Base-by-base conservation (phyloP, 208 protist species). In the Entamoeba moshkovskii region DNA sequence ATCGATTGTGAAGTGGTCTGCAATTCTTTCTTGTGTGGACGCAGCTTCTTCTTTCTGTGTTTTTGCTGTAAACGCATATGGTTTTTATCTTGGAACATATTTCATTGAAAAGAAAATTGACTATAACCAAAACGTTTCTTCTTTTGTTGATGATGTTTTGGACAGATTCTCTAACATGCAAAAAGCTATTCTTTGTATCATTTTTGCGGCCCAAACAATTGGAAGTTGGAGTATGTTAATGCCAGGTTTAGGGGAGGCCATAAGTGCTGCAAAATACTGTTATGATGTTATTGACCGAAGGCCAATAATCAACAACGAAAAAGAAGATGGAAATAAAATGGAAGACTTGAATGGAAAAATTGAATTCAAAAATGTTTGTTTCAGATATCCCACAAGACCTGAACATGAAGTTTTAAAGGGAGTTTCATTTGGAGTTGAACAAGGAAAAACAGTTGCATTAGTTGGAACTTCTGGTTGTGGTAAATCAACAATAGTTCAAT, bases 381-480 rank as follows among this genome's bases (percentile, higher is more conserved):
- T 91, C 42, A 91, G 33, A 91, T 91, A 91, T 45, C 66, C 66
- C 1, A 91, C 25, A 45, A 73, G 59, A 73, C 16, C 66, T 46
- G 42, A 91, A 3, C 18, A 46, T 13, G 13, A 33, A 38, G 59
- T 73, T 29, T 73, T 73, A 16, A 73, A 33, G 22, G 59, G 59
- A n/a, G 22, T 73, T 38, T 73, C 59, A 73, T 38, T 33, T 3
- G 18, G 5, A 33, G n/a, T 29, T 6, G 59, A 73, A 73, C 59
- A 22, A 22, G 97, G 98, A 0, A 97, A 95, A 94, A 97, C 96
- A 5, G 96, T 98, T 29, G 98, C 97, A 92, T 97, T 98, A 96
- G 97, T 98, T 38, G 98, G 98, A 0, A 96, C 97, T 2, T 98
- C 97, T 13, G 98, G 98, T 33, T 97, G 97, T 94, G 98, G 98